Conservation (phyloP, 805 yeast genomes). For the Wickerhamiella domercqiae region DNA sequence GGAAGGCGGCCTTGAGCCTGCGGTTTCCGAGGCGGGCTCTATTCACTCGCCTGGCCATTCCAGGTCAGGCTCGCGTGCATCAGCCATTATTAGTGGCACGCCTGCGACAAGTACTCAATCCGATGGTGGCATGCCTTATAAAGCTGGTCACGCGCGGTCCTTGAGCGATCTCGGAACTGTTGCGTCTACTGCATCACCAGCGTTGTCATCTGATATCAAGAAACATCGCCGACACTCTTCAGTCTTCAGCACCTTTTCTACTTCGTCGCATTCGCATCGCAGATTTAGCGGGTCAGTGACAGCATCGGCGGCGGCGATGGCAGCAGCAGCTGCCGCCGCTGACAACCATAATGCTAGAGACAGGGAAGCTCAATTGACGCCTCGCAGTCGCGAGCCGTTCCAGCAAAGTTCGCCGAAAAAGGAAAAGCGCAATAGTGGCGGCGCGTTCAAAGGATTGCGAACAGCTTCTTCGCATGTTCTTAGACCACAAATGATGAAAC, state of each 20-base stretch:
- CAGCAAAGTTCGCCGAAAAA: slow-evolving; percentile 2
- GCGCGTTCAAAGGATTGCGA: slow-evolving; percentile 34
- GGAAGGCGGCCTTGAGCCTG: slow-evolving; percentile 1
- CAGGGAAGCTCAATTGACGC: neutral
- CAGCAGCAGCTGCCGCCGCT: slow-evolving; percentile 2
- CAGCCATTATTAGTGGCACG: neutral
- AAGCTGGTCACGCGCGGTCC: neutral
- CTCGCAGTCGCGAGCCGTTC: neutral
- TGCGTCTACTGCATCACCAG: slow-evolving; percentile 2
- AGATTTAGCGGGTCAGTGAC: too few species aligned
- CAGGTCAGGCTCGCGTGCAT: neutral
- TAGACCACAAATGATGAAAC: slow-evolving; percentile 19
- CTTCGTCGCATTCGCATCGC: slow-evolving; percentile 7
- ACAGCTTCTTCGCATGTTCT: slow-evolving; percentile 37
- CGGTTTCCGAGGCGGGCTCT: slow-evolving; percentile 1
- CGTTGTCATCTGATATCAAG: slow-evolving; percentile 6
- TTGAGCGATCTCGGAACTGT: neutral
- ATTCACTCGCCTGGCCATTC: neutral
- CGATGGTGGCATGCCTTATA: neutral
- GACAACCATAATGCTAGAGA: neutral
- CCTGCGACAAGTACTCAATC: neutral
- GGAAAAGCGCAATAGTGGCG: slow-evolving; percentile 1
- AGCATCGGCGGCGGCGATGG: slow-evolving; percentile 8
- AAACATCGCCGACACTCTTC: slow-evolving; percentile 13
- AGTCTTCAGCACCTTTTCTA: slow-evolving; percentile 4